These are phyloP conservation scores for Solanum arcanum DNA, from an alignment of 257 asterid species.

Conservation along the genomic window DNA sequence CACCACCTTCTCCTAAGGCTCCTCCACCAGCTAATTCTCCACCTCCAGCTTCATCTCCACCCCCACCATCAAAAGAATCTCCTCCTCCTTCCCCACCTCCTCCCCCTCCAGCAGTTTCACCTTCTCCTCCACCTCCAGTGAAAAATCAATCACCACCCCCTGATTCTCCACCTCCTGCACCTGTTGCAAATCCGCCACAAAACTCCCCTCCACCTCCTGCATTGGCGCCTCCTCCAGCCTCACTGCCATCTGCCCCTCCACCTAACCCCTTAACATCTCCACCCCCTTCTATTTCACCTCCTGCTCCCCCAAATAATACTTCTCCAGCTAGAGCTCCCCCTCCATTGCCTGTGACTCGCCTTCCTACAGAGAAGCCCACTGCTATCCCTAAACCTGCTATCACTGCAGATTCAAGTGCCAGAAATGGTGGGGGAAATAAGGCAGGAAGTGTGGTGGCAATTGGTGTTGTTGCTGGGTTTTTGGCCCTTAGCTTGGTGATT, in stretches of 20 bases:
- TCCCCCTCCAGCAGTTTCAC: constrained; percentile 23
- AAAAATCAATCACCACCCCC: constrained; percentile 33
- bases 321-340: constrained; percentile 13
- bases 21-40: constrained; percentile 24
- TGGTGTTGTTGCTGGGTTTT: constrained; percentile 46
- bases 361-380: constrained; percentile 52
- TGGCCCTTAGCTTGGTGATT: constrained; percentile 51
- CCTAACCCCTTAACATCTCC: constrained; percentile 21
- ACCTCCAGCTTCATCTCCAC: constrained; percentile 21
- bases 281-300: constrained; percentile 18
- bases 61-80: constrained; percentile 13
- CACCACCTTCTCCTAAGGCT: constrained; percentile 15
- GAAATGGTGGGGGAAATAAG: constrained; percentile 25
- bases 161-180: constrained; percentile 32
- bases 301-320: constrained; percentile 31
- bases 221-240: constrained; percentile 29
- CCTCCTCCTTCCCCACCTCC: constrained; percentile 36
- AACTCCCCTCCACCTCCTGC: constrained; percentile 35
- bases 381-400: constrained; percentile 31
- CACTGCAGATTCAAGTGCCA: constrained; percentile 21
- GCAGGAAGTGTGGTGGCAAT: constrained; percentile 41
- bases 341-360: constrained; percentile 22
- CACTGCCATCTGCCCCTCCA: constrained; percentile 25
- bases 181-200: constrained; percentile 25
- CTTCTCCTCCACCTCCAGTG: constrained; percentile 34